A percentile compares a stretch with the other conserved stretches of the same genome.
Evolutionary conservation across 768 basidiomycete genomes (phyloP).

Genomic region (Boletus tomentosulus): DNA sequence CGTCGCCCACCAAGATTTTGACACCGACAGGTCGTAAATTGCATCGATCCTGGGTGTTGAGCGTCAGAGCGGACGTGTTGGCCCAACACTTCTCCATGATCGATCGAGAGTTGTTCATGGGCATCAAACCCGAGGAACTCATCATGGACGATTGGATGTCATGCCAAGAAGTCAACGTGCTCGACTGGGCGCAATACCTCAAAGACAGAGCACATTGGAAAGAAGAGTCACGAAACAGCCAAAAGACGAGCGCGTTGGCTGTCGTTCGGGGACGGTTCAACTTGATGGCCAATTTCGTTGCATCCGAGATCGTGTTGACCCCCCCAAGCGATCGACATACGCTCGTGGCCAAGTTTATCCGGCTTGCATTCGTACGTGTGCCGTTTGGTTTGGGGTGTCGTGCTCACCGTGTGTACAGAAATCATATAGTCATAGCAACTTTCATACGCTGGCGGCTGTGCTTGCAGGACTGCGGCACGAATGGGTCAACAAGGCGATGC

Average conservation of each 20-base stretch:
- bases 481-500: constrained; percentile 65
- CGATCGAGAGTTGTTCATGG: constrained; percentile 81
- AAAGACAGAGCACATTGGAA: constrained; percentile 71
- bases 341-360: constrained; percentile 76
- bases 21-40: constrained; percentile 36
- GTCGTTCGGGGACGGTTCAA: constrained; percentile 82
- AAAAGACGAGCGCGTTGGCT: constrained; percentile 68
- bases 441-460: constrained; percentile 74
- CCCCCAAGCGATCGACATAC: constrained; percentile 57
- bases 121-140: constrained; percentile 85
- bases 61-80: constrained; percentile 53
- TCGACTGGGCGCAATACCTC: constrained; percentile 82
- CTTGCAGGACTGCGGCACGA: constrained; percentile 70
- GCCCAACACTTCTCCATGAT: constrained; percentile 84
- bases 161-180: constrained; percentile 57
- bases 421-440: constrained; percentile 74
- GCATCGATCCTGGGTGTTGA: constrained; percentile 73
- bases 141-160: constrained; percentile 68
- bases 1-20: constrained; percentile 35
- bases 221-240: constrained; percentile 49
- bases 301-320: constrained; percentile 78
- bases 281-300: constrained; percentile 74
- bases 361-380: constrained; percentile 72
- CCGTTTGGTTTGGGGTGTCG: neutral
- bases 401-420: constrained; percentile 46